Percentiles rank a stretch among this genome's conserved stretches.
Conservation (phyloP, 2,329 filamentous ascomycete genomes). For the Aspergillus hortae region DNA sequence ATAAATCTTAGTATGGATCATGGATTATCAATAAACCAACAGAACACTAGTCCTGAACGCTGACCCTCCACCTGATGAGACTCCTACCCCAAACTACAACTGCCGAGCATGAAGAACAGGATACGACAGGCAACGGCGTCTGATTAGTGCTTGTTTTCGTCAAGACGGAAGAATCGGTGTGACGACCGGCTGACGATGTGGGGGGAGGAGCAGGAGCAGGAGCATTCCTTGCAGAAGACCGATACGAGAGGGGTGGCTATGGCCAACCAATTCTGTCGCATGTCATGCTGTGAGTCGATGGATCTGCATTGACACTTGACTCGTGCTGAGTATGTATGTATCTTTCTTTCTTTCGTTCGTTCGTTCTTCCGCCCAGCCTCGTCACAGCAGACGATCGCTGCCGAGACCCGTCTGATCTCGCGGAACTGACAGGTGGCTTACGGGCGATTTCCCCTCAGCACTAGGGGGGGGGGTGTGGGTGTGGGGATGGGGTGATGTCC, state of each 20-base stretch:
- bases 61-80: no score
- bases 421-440: background rate
- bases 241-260: background rate
- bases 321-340: background rate
- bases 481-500: no score
- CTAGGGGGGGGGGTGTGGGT: background rate
- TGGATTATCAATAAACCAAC: no score
- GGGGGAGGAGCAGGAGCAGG: background rate
- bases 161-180: conserved; percentile 8
- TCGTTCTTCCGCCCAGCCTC: background rate
- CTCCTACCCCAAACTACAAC: no score
- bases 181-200: conserved; percentile 7
- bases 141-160: conserved; percentile 3
- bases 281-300: background rate
- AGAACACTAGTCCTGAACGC: no score
- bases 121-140: background rate
- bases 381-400: conserved; percentile 6
- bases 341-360: background rate
- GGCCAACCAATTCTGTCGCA: background rate
- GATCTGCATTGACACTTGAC: background rate
- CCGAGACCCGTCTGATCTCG: conserved; percentile 2
- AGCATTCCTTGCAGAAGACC: conserved; percentile 8
- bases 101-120: background rate
- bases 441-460: background rate
- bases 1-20: no score